Base-by-base conservation (phyloP, 495 filamentous ascomycete species). In the Trichocladium uniseriatum region DNA sequence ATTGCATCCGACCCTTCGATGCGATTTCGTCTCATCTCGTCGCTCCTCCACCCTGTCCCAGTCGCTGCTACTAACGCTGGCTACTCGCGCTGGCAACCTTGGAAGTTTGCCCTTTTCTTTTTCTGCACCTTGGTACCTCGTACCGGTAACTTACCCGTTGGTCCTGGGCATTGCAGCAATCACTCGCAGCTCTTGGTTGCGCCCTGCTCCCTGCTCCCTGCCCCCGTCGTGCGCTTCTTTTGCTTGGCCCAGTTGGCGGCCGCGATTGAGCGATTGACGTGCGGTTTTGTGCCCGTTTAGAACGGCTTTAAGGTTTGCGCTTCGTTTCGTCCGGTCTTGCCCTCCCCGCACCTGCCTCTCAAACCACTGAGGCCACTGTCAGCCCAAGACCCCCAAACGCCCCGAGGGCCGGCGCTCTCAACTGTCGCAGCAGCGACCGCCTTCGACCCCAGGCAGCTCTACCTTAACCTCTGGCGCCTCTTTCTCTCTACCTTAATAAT, bases 11-110 rank as follows among this genome's bases (percentile, higher is more conserved):
- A 32, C 46, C 34, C 43, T 45, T 32, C n/a, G 36, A 50, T 47
- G 52, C 40, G 19, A 54, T 54, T 54, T 54, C 52, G 52, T 50
- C 52, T 54, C 52, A 38, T 50, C 46, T 8, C 24, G 8, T 27
- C 24, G 4, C 4, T 38, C 43, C 9, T 46, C 36, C 37, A 41
- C 41, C 49, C 36, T 22, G 29, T 35, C 34, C 20, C 37, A 46
- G 43, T 42, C 36, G 40, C 48, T 40, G n/a, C n/a, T n/a, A n/a
- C n/a, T 27, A 27, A 31, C 41, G 16, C 24, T 38, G 31, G 21
- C 27, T 20, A 38, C 46, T 4, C 24, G 31, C 39, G 39, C 22
- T 43, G 29, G 38, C 39, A 19, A 35, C 38, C 42, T 49, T 49
- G 28, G n/a, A n/a, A n/a, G n/a, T n/a, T n/a, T n/a, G n/a, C n/a